Base-by-base conservation (phyloP, 1,284 basidiomycete genomes). In the Meira miltonrushii region DNA sequence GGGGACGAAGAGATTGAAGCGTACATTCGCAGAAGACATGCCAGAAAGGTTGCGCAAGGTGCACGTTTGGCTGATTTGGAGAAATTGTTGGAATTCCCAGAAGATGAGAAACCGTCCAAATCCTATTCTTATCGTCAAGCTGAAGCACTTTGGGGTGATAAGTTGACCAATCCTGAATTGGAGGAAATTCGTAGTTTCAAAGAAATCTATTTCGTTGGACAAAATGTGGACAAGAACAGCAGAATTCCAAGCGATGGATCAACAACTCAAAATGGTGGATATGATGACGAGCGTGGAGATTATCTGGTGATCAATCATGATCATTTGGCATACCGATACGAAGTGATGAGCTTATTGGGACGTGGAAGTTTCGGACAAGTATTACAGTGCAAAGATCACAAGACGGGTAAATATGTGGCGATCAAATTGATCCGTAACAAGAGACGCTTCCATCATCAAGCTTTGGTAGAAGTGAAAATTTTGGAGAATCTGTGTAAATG, bases 341-440 rank as follows among this genome's bases (percentile, higher is more conserved):
- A 98, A 80, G 83, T 98, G 59, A 83, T 92, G 55, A 90, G 89
- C 68, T 87, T 90, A 2, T 85, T 98, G 28, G 95, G 95, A 43
- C 96, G 98, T 79, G 95, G 95, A 25, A 97, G 94, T 8, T 99
- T 99, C 68, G 95, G 95, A 13, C 95, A 98, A 78, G 95, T 99
- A 13, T 80, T 98, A 21, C 88, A 92, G 75, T 98, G 94, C 79
- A 87, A 92, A 41, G 95, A 98, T 80, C 92, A 98, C 79, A 88
- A 87, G 78, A 92, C 92, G n/a, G 95, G 95, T 12, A 85, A 90
- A 69, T 93, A 90, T 37, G 91, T 97, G 15, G 95, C 95, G 6
- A 88, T 99, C 82, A 99, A 99, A 83, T 95, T 99, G 69, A 98
- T 99, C 71, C 86, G 95, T 40, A 98, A 98, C 82, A 98, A 97